phyloP scores from a whole-genome alignment of 202 grass and related monocot genomes.

The Eragrostis tef region DNA sequence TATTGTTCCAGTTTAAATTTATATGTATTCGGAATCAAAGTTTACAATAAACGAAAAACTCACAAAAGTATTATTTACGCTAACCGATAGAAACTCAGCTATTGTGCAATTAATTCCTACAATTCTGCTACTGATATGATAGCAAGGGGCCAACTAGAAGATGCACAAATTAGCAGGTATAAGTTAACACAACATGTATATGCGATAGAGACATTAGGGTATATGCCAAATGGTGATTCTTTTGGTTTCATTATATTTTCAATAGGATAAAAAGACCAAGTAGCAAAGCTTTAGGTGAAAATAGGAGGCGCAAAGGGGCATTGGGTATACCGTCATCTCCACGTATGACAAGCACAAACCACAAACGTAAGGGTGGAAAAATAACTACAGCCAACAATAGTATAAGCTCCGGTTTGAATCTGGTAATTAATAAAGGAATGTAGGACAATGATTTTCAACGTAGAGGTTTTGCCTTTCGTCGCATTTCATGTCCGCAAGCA shows the following conservation, averaged over 20 bases:
- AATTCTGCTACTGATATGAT: no score
- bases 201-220: constrained; percentile 16
- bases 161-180: constrained; percentile 1
- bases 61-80: no score
- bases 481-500: constrained; percentile 13
- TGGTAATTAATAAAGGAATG: constrained; percentile 26
- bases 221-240: constrained; percentile 24
- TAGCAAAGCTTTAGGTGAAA: neutral
- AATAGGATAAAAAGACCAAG: neutral
- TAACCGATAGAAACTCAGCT: no score
- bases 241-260: neutral
- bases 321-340: constrained; percentile 41
- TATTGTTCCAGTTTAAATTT: neutral
- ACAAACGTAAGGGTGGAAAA: neutral
- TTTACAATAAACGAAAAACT: neutral
- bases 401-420: constrained; percentile 13
- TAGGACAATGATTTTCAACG: constrained; percentile 35
- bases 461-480: neutral
- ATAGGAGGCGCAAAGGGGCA: constrained; percentile 27
- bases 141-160: neutral
- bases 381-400: constrained; percentile 1
- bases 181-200: neutral
- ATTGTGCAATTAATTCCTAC: no score
- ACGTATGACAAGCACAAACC: constrained; percentile 39
- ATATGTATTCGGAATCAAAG: neutral